Evolutionary conservation across 208 protist species (phyloP), one percentile per base, ranked within the genome.

Genomic region (Trypanosoma melophagium): DNA sequence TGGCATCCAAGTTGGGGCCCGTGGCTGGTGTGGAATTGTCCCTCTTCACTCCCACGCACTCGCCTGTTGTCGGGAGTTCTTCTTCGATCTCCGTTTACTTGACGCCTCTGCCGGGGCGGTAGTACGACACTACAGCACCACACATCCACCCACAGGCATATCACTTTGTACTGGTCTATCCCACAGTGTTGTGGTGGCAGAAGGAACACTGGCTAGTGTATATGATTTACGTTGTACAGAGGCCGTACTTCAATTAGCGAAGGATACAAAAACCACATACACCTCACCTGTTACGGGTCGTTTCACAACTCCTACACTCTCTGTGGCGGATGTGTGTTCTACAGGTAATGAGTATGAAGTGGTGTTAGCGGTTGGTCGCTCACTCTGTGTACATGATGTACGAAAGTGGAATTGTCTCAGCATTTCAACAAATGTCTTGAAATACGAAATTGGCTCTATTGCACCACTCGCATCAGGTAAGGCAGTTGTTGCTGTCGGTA

Each of bases 371-470:
- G 71, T 90, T 12, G 89, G 90, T 60, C 85, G 89, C 5, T 78
- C 86, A 5, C 40, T 95, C 16, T 86, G 73, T 66, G 77, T 92
- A 14, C 86, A 86, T 72, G 89, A 95, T 70, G 57, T 86, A 44
- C 85, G 89, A 61, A 95, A 92, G 67, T 95, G 87, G 76, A 89
- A 42, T 44, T 74, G 83, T 25, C 69, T 81, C 28, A 70, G 74
- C 41, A 81, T 84, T 35, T 77, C 77, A 7, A 84, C 82, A 19
- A 91, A 84, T 51, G 78, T 92, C 25, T 71, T 95, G 22, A 95
- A 95, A 74, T 95, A 92, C 69, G 71, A 77, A 35, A 76, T 92
- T 21, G 76, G 69, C 24, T 73, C 80, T 35, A 76, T 92, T 38
- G 69, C 86, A 4, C 55, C 81, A 22, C 71, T 81, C 17, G 79